Evolutionary conservation across 192 early-diverging fungal species (phyloP).

Genomic region (Borealophlyctis nickersoniae): DNA sequence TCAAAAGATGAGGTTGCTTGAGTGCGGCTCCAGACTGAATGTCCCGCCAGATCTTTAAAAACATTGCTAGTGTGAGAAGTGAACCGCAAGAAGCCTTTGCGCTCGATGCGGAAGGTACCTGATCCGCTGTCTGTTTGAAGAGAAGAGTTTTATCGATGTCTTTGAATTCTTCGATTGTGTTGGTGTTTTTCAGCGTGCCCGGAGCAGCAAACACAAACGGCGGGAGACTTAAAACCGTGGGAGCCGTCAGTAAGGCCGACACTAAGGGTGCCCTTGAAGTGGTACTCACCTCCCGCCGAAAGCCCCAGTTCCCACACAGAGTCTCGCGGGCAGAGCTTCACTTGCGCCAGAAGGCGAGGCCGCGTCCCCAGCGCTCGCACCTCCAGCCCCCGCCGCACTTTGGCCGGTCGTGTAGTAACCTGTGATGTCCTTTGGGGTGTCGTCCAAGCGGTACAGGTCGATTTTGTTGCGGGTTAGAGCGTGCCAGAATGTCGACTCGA

Average conservation of each 20-base stretch:
- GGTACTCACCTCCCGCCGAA: slow-evolving; percentile 36
- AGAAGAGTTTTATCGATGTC: slow-evolving; percentile 68
- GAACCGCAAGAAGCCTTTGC: not conserved
- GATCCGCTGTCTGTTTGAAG: slow-evolving; percentile 53
- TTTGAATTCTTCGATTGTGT: slow-evolving; percentile 93
- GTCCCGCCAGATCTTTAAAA: slow-evolving; percentile 64
- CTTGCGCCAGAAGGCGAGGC: slow-evolving; percentile 23
- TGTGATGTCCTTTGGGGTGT: slow-evolving; percentile 48
- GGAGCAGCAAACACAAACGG: slow-evolving; percentile 43
- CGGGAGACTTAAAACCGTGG: slow-evolving; percentile 9
- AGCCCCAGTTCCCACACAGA: slow-evolving; percentile 58
- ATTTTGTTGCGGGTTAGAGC: slow-evolving; percentile 80
- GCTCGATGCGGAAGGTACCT: slow-evolving; percentile 26
- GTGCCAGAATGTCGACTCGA: slow-evolving; percentile 88
- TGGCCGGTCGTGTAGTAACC: slow-evolving; percentile 68
- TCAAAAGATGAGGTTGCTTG: slow-evolving; percentile 60
- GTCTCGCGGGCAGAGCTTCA: slow-evolving; percentile 57
- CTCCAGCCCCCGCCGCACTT: slow-evolving; percentile 41
- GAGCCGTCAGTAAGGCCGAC: slow-evolving; percentile 3
- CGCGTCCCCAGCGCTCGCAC: slow-evolving; percentile 14
- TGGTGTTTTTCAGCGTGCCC: slow-evolving; percentile 80
- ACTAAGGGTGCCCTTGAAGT: not conserved
- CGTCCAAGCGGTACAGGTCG: slow-evolving; percentile 75
- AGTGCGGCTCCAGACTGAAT: slow-evolving; percentile 67
- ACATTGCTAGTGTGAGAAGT: not conserved